phyloP scores from a whole-genome alignment of 495 filamentous ascomycete species.

The Talaromyces liani region DNA sequence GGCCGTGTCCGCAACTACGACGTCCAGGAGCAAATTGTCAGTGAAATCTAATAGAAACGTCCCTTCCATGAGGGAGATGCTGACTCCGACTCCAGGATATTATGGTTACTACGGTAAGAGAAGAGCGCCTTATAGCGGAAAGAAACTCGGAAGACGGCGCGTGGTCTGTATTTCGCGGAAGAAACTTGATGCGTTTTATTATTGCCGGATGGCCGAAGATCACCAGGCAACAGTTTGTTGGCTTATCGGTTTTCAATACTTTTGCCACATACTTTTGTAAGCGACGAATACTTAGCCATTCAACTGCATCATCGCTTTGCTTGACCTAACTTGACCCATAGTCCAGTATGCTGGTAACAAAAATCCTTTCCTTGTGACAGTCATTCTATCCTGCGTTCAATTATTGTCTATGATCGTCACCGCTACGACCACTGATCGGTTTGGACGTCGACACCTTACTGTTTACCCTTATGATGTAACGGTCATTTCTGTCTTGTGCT shows the following conservation, averaged over 20 bases:
- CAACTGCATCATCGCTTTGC: not conserved
- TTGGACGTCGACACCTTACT: conserved; percentile 33
- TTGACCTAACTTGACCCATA: conserved; percentile 1
- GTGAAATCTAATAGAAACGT: not conserved
- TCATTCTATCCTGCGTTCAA: conserved; percentile 35
- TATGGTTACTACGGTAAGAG: conserved; percentile 22
- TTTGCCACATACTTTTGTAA: conserved; percentile 37
- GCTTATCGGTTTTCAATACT: conserved; percentile 33
- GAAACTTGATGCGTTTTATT: conserved; percentile 30
- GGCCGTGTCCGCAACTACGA: conserved; percentile 21
- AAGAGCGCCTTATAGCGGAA: conserved; percentile 25
- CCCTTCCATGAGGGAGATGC: too few species aligned
- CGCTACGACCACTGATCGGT: conserved; percentile 21
- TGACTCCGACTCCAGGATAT: conserved; percentile 13
- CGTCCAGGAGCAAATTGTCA: conserved; percentile 26
- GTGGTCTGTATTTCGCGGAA: conserved; percentile 30
- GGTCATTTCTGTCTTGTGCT: conserved; percentile 24
- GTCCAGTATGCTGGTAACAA: conserved; percentile 34
- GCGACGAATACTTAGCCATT: not conserved
- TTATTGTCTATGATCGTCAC: conserved; percentile 30
- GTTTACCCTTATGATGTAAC: conserved; percentile 32
- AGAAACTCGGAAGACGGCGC: conserved; percentile 19
- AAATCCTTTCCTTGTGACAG: conserved; percentile 33
- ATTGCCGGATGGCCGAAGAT: conserved; percentile 37
- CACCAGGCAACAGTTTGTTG: conserved; percentile 35